A percentile compares a stretch with the other conserved stretches of the same genome.
Conservation (phyloP, 2,329 filamentous ascomycete genomes). For the Seiridium cupressi region DNA sequence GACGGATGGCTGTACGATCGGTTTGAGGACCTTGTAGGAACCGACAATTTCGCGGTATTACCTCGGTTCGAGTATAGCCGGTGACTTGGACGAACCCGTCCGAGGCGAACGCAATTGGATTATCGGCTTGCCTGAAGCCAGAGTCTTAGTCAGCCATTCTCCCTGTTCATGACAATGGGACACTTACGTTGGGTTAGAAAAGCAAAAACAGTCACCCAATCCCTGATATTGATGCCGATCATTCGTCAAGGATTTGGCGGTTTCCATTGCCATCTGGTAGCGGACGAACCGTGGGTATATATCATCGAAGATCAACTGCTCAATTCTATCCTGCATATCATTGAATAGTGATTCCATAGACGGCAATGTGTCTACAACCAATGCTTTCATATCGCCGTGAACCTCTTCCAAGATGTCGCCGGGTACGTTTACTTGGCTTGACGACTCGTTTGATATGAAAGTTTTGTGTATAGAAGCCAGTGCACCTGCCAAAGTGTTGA, state of each 20-base stretch:
- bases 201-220: constrained; percentile 42
- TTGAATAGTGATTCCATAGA: constrained; percentile 36
- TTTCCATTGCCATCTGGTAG: constrained; percentile 43
- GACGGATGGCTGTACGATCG: constrained; percentile 32
- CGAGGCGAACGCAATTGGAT: constrained; percentile 45
- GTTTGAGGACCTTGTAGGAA: constrained; percentile 44
- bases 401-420: constrained; percentile 23
- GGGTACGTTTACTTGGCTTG: constrained; percentile 25
- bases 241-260: constrained; percentile 18
- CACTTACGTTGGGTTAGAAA: constrained; percentile 34
- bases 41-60: constrained; percentile 45
- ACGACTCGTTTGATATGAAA: constrained; percentile 19
- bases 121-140: constrained; percentile 32
- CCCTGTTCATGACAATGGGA: not conserved
- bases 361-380: constrained; percentile 33
- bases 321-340: constrained; percentile 36
- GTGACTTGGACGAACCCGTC: constrained; percentile 48
- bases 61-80: constrained; percentile 42
- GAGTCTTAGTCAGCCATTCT: not conserved
- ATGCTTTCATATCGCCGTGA: constrained; percentile 20
- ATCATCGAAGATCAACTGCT: constrained; percentile 38
- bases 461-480: constrained; percentile 31
- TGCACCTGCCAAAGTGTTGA: constrained; percentile 37
- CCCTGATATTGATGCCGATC: constrained; percentile 37
- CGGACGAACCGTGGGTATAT: constrained; percentile 50